Evolutionary conservation across 2,329 filamentous ascomycete genomes (phyloP).

Genomic region (Magnaporthiopsis poae): DNA sequence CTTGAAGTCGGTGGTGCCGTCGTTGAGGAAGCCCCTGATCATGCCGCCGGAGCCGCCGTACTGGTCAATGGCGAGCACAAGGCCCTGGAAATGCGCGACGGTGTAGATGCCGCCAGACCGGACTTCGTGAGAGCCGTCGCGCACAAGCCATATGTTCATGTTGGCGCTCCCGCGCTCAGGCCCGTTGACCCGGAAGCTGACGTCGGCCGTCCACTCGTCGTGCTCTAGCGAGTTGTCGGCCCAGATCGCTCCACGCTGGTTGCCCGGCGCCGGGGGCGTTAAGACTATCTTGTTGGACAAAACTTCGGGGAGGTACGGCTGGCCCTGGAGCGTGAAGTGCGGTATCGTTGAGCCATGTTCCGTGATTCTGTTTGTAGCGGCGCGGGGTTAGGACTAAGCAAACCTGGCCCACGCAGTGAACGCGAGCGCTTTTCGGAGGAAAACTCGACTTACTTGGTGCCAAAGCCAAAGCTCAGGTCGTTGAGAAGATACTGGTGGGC

Average conservation of each 20-base stretch:
- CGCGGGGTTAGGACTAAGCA: background rate
- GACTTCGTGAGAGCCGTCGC: slow-evolving; percentile 54
- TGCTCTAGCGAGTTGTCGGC: slow-evolving; percentile 52
- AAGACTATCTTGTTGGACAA: slow-evolving; percentile 87
- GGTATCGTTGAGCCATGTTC: slow-evolving; percentile 27
- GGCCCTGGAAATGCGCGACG: slow-evolving; percentile 75
- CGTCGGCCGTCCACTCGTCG: slow-evolving; percentile 68
- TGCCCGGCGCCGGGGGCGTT: slow-evolving; percentile 78
- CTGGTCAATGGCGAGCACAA: slow-evolving; percentile 76
- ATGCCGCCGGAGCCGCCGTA: slow-evolving; percentile 69
- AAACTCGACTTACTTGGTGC: slow-evolving; percentile 40
- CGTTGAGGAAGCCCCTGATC: slow-evolving; percentile 87
- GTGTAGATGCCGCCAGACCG: slow-evolving; percentile 75
- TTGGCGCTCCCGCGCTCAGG: slow-evolving; percentile 79
- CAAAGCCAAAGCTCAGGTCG: slow-evolving; percentile 68
- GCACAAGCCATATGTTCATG: slow-evolving; percentile 84
- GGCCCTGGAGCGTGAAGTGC: slow-evolving; percentile 45
- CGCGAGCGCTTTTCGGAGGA: background rate
- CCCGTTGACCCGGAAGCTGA: slow-evolving; percentile 80
- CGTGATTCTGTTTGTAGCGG: background rate
- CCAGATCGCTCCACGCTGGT: slow-evolving; percentile 77
- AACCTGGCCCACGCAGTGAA: background rate
- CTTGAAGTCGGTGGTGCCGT: slow-evolving; percentile 72
- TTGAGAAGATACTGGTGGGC: slow-evolving; percentile 62
- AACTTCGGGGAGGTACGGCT: slow-evolving; percentile 46